Conservation (phyloP, 768 basidiomycete genomes). For the Lyophyllum shimeji region DNA sequence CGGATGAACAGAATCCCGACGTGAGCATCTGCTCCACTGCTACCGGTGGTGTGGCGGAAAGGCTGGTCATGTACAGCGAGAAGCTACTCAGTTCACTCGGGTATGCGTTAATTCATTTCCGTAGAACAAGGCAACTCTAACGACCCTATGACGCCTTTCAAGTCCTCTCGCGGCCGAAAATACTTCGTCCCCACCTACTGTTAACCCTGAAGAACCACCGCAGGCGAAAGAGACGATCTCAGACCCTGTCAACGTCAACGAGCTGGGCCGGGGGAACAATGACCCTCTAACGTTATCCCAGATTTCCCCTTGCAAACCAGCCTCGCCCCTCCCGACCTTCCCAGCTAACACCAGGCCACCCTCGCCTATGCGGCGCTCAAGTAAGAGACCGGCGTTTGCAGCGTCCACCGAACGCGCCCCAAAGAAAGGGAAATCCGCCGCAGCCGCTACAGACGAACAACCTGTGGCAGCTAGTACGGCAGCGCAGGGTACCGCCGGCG, state of each 20-base stretch:
- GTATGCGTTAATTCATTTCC: constrained; percentile 33
- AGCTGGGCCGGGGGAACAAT: constrained; percentile 9
- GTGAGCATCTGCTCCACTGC: constrained; percentile 28
- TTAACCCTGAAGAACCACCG: constrained; percentile 11
- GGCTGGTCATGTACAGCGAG: constrained; percentile 51
- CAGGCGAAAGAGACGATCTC: constrained; percentile 1
- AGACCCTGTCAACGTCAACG: constrained; percentile 5
- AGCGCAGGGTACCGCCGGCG: background rate
- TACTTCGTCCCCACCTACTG: constrained; percentile 2
- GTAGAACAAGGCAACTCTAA: constrained; percentile 8
- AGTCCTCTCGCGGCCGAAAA: constrained; percentile 11
- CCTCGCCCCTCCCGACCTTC: constrained; percentile 8
- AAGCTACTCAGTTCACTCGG: constrained; percentile 41
- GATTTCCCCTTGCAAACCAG: constrained; percentile 38
- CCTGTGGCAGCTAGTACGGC: background rate
- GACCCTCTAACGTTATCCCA: constrained; percentile 46
- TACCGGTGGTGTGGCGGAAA: constrained; percentile 39
- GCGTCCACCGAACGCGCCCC: constrained; percentile 8
- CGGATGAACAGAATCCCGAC: constrained; percentile 19
- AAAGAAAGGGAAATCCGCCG: constrained; percentile 13
- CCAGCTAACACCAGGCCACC: constrained; percentile 18
- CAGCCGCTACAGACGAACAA: background rate
- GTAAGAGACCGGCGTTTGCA: constrained; percentile 45
- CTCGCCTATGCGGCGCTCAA: constrained; percentile 42
- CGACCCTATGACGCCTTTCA: constrained; percentile 12